Evolutionary conservation across 495 filamentous ascomycete species (phyloP).

Genomic region (Lindgomyces ingoldianus): DNA sequence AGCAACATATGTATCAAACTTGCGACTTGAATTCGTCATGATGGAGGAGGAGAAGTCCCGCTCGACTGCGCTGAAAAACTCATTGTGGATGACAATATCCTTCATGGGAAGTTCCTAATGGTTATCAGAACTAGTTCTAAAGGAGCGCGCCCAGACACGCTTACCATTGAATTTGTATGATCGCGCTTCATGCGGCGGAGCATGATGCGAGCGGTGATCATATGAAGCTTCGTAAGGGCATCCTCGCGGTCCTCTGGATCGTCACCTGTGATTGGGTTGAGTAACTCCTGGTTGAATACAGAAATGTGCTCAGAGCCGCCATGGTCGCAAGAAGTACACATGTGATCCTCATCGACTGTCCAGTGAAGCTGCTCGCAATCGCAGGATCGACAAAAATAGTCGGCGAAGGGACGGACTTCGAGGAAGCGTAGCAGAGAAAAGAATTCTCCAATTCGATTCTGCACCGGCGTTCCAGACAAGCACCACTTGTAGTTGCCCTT

Average conservation of each 20-base stretch:
- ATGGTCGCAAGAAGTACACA: constrained; percentile 65
- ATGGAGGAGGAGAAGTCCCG: constrained; percentile 93
- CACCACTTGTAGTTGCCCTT: constrained; percentile 90
- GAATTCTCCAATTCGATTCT: constrained; percentile 96
- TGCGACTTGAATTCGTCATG: constrained; percentile 81
- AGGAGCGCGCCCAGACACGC: no score
- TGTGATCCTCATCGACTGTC: constrained; percentile 66
- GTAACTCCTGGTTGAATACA: constrained; percentile 91
- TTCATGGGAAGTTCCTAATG: constrained; percentile 84
- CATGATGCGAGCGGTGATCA: constrained; percentile 90
- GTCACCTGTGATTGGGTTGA: constrained; percentile 70
- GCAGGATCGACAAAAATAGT: constrained; percentile 88
- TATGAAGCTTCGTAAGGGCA: constrained; percentile 77
- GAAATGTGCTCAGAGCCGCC: constrained; percentile 83
- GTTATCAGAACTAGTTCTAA: constrained; percentile 9
- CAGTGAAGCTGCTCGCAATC: constrained; percentile 80
- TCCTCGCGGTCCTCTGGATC: constrained; percentile 56
- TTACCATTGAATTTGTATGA: constrained; percentile 77
- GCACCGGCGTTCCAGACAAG: constrained; percentile 88
- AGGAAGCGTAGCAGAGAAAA: constrained; percentile 93
- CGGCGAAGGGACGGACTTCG: constrained; percentile 81
- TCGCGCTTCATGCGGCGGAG: constrained; percentile 88
- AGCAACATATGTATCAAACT: constrained; percentile 93
- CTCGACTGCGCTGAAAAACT: constrained; percentile 94
- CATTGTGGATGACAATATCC: constrained; percentile 84